Evolutionary conservation across 305 asterid genomes (phyloP).

Genomic region (Fraxinus floribunda): DNA sequence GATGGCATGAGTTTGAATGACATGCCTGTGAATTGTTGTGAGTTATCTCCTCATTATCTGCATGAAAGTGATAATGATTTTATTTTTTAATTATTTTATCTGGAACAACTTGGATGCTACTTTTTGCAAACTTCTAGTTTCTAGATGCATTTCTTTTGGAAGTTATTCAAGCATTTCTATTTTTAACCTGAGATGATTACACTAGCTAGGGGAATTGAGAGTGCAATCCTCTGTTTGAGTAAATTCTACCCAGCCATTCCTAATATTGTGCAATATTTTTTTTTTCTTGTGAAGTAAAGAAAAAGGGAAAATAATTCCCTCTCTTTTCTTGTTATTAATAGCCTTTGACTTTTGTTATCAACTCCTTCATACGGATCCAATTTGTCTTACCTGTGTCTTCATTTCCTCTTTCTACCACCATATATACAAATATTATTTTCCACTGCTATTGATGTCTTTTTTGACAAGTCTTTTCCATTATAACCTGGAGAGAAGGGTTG

Average conservation of each 20-base stretch:
- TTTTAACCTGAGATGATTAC: background rate
- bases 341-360: slow-evolving; percentile 2
- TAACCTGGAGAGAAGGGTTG: background rate
- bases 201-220: slow-evolving; percentile 13
- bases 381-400: background rate
- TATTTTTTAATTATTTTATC: slow-evolving; percentile 5
- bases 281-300: slow-evolving; percentile 17
- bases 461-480: slow-evolving; percentile 2
- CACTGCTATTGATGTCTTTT: background rate
- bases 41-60: slow-evolving; percentile 41
- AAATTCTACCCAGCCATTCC: slow-evolving; percentile 14
- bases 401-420: slow-evolving; percentile 11
- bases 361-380: slow-evolving; percentile 1
- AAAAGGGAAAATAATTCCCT: background rate
- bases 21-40: slow-evolving; percentile 72
- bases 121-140: background rate
- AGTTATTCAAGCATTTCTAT: background rate
- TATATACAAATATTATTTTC: background rate
- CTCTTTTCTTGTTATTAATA: slow-evolving; percentile 15
- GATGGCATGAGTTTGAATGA: slow-evolving; percentile 84
- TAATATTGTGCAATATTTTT: background rate
- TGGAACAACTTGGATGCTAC: slow-evolving; percentile 22
- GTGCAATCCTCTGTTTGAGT: slow-evolving; percentile 18
- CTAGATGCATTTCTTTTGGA: slow-evolving; percentile 12
- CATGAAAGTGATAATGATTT: slow-evolving; percentile 9